Conservation (phyloP, 805 yeast species). For the Candida arabinofermentans region DNA sequence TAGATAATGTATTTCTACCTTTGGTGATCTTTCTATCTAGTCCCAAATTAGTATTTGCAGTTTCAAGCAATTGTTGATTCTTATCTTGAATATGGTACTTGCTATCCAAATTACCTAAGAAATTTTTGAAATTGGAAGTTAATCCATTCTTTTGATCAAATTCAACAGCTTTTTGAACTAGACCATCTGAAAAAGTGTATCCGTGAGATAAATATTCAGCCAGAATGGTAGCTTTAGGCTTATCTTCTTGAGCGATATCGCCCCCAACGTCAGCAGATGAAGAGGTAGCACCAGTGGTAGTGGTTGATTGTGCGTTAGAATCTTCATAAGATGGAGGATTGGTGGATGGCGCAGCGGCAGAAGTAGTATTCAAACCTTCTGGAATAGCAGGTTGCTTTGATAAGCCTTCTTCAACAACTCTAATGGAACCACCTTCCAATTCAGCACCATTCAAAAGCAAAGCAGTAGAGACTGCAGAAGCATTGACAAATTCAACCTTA, state of each 20-base stretch:
- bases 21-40: slow-evolving; percentile 37
- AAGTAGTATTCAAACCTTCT: slow-evolving; percentile 2
- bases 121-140: slow-evolving; percentile 51
- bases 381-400: slow-evolving; percentile 22
- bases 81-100: slow-evolving; percentile 61
- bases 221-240: slow-evolving; percentile 70
- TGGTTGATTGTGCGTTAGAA: slow-evolving; percentile 11
- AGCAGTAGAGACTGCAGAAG: slow-evolving; percentile 68
- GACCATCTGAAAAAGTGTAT: slow-evolving; percentile 58
- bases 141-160: slow-evolving; percentile 64
- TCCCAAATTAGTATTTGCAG: slow-evolving; percentile 38
- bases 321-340: slow-evolving; percentile 5
- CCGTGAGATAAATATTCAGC: slow-evolving; percentile 79
- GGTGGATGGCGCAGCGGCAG: slow-evolving; percentile 14
- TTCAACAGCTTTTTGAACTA: slow-evolving; percentile 56
- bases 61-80: slow-evolving; percentile 30
- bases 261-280: slow-evolving; percentile 8
- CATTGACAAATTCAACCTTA: slow-evolving; percentile 49
- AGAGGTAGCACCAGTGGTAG: slow-evolving; percentile 3
- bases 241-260: slow-evolving; percentile 66
- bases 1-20: slow-evolving; percentile 35
- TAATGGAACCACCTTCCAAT: slow-evolving; percentile 54
- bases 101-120: slow-evolving; percentile 50
- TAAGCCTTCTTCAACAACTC: slow-evolving; percentile 36
- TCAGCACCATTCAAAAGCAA: slow-evolving; percentile 69